Evolutionary conservation across 345 rosid genomes (phyloP), one percentile per base, ranked within the genome.

Genomic region (Abelmoschus esculentus): DNA sequence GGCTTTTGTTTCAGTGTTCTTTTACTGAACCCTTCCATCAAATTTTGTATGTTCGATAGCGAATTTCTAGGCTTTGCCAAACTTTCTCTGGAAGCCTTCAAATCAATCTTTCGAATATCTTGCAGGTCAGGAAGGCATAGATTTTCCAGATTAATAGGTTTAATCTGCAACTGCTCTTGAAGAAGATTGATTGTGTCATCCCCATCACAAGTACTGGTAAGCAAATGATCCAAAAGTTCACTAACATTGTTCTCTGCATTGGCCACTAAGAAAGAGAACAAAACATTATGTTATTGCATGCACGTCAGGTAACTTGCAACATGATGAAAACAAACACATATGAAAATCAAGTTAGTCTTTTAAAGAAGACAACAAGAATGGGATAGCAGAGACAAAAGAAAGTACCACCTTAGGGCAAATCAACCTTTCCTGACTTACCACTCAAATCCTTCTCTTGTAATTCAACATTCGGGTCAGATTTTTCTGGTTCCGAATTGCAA

Each of bases 81-180:
- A 54, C 71, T 79, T 36, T 78, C 80, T 52, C 61, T 73, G 19
- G 86, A 75, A 74, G 78, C 80, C 70, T 80, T 86, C 61, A 83
- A 81, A 79, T 83, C 81, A 46, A 79, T 77, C 79, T 72, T 81
- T 63, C 67, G 83, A 47, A 85, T 74, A 71, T 80, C 86, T 72
- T 69, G 80, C 74, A 85, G 65, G 17, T 86, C 86, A 72, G 93
- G 92, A 58, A 91, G 82, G 76, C 77, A 54, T 63, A 89, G 56
- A 50, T 80, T 77, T 66, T 82, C 78, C 29, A 82, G 36, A 70
- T 73, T 70, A 76, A 83, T 63, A 66, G 92, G 78, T 77, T 86
- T 83, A 63, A 90, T 80, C 77, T 87, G 84, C 83, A 95, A 82
- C 40, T 22, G 75, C 63, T 86, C 86, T 72, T 80, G 82, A 57